Evolutionary conservation across 495 filamentous ascomycete species (phyloP).

Genomic region (Daldinia childiae): DNA sequence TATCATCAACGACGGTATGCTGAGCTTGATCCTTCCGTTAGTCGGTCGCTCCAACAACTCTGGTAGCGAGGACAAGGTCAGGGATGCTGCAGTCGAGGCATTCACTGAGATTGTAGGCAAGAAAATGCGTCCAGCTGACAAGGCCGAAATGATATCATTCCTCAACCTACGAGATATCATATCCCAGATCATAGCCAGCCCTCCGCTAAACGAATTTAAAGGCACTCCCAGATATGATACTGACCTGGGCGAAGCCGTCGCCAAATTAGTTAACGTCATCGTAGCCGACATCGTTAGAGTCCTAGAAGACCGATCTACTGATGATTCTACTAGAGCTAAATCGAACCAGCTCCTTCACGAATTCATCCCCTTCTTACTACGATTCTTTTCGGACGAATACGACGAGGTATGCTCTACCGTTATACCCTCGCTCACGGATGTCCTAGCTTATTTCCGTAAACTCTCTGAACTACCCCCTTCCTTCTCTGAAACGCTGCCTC

Average conservation of each 20-base stretch:
- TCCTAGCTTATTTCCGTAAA: slow-evolving; percentile 87
- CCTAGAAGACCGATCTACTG: slow-evolving; percentile 62
- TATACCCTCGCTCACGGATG: slow-evolving; percentile 88
- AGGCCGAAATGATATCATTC: slow-evolving; percentile 91
- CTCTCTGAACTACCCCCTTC: slow-evolving; percentile 70
- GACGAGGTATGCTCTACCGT: slow-evolving; percentile 97
- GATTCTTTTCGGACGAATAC: slow-evolving; percentile 96
- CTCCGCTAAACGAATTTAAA: slow-evolving; percentile 77
- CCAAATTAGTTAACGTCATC: slow-evolving; percentile 93
- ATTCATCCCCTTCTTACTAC: slow-evolving; percentile 85
- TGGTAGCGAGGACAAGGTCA: slow-evolving; percentile 72
- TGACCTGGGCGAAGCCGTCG: slow-evolving; percentile 92
- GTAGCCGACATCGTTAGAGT: slow-evolving; percentile 85
- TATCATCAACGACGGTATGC: slow-evolving; percentile 86
- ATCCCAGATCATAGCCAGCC: slow-evolving; percentile 79
- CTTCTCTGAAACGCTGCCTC: slow-evolving; percentile 80
- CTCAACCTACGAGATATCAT: slow-evolving; percentile 86
- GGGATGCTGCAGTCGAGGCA: slow-evolving; percentile 88
- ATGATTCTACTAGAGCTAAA: slow-evolving; percentile 64
- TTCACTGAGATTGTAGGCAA: slow-evolving; percentile 96
- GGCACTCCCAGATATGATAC: slow-evolving; percentile 88
- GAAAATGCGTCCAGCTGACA: slow-evolving; percentile 94
- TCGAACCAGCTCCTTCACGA: slow-evolving; percentile 79
- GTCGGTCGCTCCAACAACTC: slow-evolving; percentile 65
- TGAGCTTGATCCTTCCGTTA: slow-evolving; percentile 82